phyloP scores from a whole-genome alignment of 192 early-diverging fungal genomes.

The Spizellomyces punctatus region DNA sequence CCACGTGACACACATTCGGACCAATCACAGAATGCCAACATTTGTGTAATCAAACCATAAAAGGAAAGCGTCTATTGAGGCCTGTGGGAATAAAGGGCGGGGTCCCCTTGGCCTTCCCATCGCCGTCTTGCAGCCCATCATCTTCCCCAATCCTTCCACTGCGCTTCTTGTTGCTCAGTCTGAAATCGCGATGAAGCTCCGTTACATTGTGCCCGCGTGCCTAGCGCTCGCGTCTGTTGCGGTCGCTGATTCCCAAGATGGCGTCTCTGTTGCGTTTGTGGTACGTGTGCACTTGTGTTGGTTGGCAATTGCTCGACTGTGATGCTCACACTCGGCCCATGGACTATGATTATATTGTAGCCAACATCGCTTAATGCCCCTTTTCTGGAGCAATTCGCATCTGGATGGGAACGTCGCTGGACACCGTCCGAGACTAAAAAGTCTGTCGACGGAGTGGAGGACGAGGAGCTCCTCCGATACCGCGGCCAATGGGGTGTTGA shows the following conservation, averaged over 20 bases:
- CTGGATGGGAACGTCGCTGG: slow-evolving; percentile 66
- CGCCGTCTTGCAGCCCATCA: neutral
- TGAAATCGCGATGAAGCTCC: slow-evolving; percentile 21
- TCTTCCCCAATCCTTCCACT: neutral
- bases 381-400: slow-evolving; percentile 75
- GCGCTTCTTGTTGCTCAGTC: neutral
- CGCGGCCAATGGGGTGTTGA: slow-evolving; percentile 80
- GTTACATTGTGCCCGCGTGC: slow-evolving; percentile 23
- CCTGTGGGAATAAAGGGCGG: neutral
- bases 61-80: no score
- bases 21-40: no score
- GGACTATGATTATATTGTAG: slow-evolving; percentile 31
- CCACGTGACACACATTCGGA: no score
- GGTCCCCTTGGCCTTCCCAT: neutral
- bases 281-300: neutral
- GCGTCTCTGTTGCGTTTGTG: slow-evolving; percentile 1
- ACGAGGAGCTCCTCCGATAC: slow-evolving; percentile 71
- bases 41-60: no score
- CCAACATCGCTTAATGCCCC: slow-evolving; percentile 61
- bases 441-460: slow-evolving; percentile 68
- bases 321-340: neutral
- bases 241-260: neutral
- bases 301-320: no score
- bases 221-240: slow-evolving; percentile 20
- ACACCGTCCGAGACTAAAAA: slow-evolving; percentile 69